These are phyloP conservation scores for Hypomontagnella submonticulosa DNA, from an alignment of 495 filamentous ascomycete species.

Conservation along the genomic window DNA sequence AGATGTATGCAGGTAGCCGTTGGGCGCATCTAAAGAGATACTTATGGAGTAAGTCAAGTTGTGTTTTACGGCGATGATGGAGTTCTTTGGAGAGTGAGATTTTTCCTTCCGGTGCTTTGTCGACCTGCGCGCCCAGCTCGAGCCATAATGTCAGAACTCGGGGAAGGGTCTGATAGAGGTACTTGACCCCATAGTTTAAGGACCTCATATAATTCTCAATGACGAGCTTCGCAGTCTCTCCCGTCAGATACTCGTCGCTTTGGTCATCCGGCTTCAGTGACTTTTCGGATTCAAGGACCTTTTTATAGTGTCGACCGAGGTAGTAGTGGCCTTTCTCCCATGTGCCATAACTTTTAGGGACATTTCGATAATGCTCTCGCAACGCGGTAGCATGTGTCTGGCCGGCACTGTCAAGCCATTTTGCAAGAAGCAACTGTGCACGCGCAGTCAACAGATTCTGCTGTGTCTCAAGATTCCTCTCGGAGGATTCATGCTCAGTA, in stretches of 20 bases:
- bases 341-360: conserved; percentile 66
- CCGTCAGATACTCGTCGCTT: conserved; percentile 67
- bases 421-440: conserved; percentile 89
- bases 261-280: conserved; percentile 73
- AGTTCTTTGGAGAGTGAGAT: conserved; percentile 72
- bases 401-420: conserved; percentile 93
- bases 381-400: conserved; percentile 85
- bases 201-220: conserved; percentile 93
- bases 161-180: conserved; percentile 92
- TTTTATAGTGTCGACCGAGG: conserved; percentile 96
- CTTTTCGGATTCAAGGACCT: conserved; percentile 90
- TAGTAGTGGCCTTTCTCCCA: conserved; percentile 99
- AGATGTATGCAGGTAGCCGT: conserved; percentile 83
- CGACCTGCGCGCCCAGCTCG: conserved; percentile 81
- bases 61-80: conserved; percentile 62
- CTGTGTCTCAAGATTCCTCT: conserved; percentile 56
- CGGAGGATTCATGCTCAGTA: conserved; percentile 57
- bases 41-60: conserved; percentile 75
- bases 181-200: conserved; percentile 87
- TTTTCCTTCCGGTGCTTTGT: conserved; percentile 73
- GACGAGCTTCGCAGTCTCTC: conserved; percentile 87
- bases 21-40: conserved; percentile 78
- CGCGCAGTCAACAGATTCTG: conserved; percentile 67
- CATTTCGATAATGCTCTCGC: conserved; percentile 80
- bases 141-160: conserved; percentile 93